Percentiles rank a stretch among this genome's conserved stretches.
Conservation (phyloP, 208 protist species). For the Leptomonas seymouri region DNA sequence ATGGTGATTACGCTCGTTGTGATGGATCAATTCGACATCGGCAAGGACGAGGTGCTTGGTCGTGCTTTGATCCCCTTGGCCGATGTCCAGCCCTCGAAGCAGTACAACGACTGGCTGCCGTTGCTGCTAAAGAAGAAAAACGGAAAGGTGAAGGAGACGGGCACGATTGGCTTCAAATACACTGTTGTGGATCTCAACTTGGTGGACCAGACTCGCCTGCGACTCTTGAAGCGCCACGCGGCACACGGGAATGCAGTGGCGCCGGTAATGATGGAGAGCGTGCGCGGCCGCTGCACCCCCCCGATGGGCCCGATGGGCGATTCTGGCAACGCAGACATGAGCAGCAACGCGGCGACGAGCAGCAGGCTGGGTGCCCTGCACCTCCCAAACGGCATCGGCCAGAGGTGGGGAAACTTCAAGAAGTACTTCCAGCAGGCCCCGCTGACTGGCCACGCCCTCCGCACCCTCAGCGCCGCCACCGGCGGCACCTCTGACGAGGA, state of each 20-base stretch:
- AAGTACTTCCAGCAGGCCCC: conserved; percentile 16
- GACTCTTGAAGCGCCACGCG: conserved; percentile 34
- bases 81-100: conserved; percentile 38
- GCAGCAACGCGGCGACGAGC: background rate
- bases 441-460: background rate
- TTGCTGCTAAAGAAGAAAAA: conserved; percentile 39
- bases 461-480: background rate
- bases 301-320: background rate
- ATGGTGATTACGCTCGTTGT: conserved; percentile 63
- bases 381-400: background rate
- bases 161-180: conserved; percentile 82
- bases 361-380: background rate
- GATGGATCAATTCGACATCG: conserved; percentile 77
- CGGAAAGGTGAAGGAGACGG: conserved; percentile 34
- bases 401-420: conserved; percentile 24
- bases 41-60: conserved; percentile 66
- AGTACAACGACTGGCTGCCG: conserved; percentile 76
- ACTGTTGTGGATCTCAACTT: conserved; percentile 66
- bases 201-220: conserved; percentile 53
- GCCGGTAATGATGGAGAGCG: conserved; percentile 13
- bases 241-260: background rate
- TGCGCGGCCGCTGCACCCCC: conserved; percentile 1
- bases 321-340: background rate
- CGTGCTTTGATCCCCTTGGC: conserved; percentile 59
- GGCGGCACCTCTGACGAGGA: background rate